phyloP scores from a whole-genome alignment of 2,329 filamentous ascomycete genomes.

The Fusarium kyushuense region DNA sequence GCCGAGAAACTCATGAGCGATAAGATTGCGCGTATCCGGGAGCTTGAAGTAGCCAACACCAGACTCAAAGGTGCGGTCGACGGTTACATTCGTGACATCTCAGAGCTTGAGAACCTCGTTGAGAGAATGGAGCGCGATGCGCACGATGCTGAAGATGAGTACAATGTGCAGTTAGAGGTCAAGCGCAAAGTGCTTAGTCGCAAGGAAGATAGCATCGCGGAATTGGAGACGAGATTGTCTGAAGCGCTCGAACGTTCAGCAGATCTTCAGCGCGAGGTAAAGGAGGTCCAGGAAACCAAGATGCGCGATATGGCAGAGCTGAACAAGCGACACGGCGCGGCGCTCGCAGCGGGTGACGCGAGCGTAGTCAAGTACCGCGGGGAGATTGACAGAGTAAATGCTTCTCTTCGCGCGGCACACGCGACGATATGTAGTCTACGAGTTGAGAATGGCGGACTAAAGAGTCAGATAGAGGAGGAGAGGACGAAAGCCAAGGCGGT shows the following conservation, averaged over 20 bases:
- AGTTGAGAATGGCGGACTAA: slow-evolving; percentile 60
- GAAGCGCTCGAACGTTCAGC: slow-evolving; percentile 56
- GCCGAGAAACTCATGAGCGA: slow-evolving; percentile 52
- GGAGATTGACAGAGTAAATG: slow-evolving; percentile 63
- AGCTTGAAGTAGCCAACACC: slow-evolving; percentile 63
- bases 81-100: slow-evolving; percentile 66
- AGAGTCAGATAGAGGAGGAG: slow-evolving; percentile 54
- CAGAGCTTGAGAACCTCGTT: slow-evolving; percentile 65
- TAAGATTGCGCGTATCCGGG: slow-evolving; percentile 57
- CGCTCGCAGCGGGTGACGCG: slow-evolving; percentile 64
- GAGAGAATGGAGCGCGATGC: slow-evolving; percentile 59
- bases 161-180: slow-evolving; percentile 53
- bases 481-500: slow-evolving; percentile 56
- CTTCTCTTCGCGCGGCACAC: slow-evolving; percentile 60
- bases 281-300: slow-evolving; percentile 52
- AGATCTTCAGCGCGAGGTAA: slow-evolving; percentile 56
- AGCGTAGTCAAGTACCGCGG: slow-evolving; percentile 61
- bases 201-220: slow-evolving; percentile 54
- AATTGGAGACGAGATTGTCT: slow-evolving; percentile 60
- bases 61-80: slow-evolving; percentile 65
- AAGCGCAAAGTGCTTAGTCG: slow-evolving; percentile 52
- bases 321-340: slow-evolving; percentile 59
- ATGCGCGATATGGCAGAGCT: slow-evolving; percentile 51
- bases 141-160: slow-evolving; percentile 48
- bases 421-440: slow-evolving; percentile 59